Base-by-base conservation (phyloP, 768 basidiomycete genomes). In the Leccinum variicolor region DNA sequence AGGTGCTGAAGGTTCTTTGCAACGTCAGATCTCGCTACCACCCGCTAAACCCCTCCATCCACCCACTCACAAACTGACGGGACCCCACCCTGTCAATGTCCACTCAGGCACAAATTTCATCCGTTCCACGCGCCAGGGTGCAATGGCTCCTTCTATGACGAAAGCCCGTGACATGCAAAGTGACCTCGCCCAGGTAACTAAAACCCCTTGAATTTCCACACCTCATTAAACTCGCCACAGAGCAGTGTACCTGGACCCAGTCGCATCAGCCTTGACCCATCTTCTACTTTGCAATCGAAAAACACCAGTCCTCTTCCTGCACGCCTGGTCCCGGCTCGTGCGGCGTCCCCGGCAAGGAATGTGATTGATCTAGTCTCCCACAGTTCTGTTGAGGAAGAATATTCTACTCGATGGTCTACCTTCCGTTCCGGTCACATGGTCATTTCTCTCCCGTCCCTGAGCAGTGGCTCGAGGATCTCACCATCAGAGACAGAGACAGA, bases 351-450 rank as follows among this genome's bases (percentile, higher is more conserved):
- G 11, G 14, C 46, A 14, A 57, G 53, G 36, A 50, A 34, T 1
- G 47, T 59, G 46, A 54, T 63, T 19, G 64, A 62, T 8, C 13
- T 54, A 23, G 56, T 53, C 19, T 19, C 36, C 7, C 51, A 54
- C 26, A 26, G 45, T 53, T 47, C 54, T 9, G 25, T 17, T 6
- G 31, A 11, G 4, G 45, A 52, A 51, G 34, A n/a, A 11, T n/a
- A n/a, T 33, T 23, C 49, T 43, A n/a, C 25, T 57, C 60, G 66
- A 31, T 65, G 64, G 68, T 58, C 36, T 31, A 26, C 61, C 21
- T 73, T 73, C 55, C 68, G 64, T 23, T 73, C 71, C 7, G 71
- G 71, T 17, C 19, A 29, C 29, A 28, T 69, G 41, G 55, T 54
- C 21, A 39, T 74, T 33, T 51, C 2, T n/a, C 29, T 64, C 14